Conservation (phyloP, 2,329 filamentous ascomycete species). For the Alternaria burnsii region DNA sequence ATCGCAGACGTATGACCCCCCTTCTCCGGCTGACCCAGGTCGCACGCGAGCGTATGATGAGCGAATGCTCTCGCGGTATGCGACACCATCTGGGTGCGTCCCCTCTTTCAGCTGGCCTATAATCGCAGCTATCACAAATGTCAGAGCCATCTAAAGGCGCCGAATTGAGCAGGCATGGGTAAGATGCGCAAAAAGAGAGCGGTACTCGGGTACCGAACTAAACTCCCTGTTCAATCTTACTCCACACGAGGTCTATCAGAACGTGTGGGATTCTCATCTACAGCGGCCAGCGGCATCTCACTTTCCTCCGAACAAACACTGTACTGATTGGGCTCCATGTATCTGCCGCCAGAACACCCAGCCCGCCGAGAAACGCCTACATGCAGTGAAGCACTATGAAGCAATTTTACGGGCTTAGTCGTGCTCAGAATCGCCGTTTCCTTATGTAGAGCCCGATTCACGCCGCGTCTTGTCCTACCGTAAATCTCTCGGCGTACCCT, state of each 20-base stretch:
- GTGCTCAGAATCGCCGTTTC: background rate
- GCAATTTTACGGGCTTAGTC: conserved; percentile 8
- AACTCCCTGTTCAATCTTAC: background rate
- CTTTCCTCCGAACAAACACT: no score
- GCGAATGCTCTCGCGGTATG: conserved; percentile 16
- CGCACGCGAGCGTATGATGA: conserved; percentile 11
- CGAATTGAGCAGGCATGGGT: background rate
- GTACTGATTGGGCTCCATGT: no score
- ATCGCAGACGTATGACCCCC: conserved; percentile 2
- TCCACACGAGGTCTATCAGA: background rate
- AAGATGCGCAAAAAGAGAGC: background rate
- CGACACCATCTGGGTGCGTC: conserved; percentile 15
- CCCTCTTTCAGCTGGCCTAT: background rate
- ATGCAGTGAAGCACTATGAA: conserved; percentile 23
- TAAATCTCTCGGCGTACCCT: background rate
- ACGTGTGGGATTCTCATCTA: background rate
- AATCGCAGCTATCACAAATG: no score
- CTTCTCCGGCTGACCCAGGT: conserved; percentile 19
- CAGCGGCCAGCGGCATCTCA: background rate
- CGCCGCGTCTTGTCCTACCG: background rate
- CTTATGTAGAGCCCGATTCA: background rate
- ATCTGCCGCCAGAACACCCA: no score
- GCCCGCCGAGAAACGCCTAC: conserved; percentile 5
- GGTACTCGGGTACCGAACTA: background rate
- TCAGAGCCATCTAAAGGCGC: background rate